Percentiles rank a stretch among this genome's conserved stretches.
phyloP scores from a whole-genome alignment of 306 rosid genomes.

The Dryas octopetala region DNA sequence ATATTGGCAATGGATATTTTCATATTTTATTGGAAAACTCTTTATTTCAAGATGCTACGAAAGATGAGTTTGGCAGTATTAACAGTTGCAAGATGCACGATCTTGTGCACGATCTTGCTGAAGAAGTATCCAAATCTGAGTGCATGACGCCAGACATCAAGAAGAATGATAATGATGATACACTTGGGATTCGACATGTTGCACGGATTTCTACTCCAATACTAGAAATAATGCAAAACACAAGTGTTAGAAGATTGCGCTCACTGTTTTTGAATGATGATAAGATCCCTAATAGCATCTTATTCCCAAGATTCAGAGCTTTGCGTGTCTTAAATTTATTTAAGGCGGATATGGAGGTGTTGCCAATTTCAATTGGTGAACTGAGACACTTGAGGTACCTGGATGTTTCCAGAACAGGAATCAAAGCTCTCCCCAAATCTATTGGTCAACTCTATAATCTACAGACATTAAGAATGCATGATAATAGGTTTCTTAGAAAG shows the following conservation, averaged over 20 bases:
- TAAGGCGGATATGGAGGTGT: not conserved
- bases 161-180: not conserved
- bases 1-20: conserved; percentile 12
- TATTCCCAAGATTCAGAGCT: not conserved
- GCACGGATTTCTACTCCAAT: not conserved
- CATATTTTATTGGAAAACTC: not conserved
- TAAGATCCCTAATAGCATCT: not conserved
- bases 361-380: no score
- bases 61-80: not conserved
- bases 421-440: not conserved
- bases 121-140: not conserved
- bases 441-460: not conserved
- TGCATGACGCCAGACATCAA: not conserved
- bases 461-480: not conserved
- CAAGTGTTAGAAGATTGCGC: not conserved
- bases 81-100: not conserved
- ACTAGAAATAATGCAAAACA: not conserved
- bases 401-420: conserved; percentile 1
- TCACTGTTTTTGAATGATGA: not conserved
- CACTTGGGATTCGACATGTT: not conserved
- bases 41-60: not conserved
- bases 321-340: conserved; percentile 11
- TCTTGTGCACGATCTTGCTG: not conserved
- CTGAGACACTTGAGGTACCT: conserved; percentile 14
- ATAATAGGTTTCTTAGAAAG: fast-evolving